These are phyloP conservation scores for Phytophthora constricta DNA, from an alignment of 352 stramenopile genomes.

Conservation along the genomic window DNA sequence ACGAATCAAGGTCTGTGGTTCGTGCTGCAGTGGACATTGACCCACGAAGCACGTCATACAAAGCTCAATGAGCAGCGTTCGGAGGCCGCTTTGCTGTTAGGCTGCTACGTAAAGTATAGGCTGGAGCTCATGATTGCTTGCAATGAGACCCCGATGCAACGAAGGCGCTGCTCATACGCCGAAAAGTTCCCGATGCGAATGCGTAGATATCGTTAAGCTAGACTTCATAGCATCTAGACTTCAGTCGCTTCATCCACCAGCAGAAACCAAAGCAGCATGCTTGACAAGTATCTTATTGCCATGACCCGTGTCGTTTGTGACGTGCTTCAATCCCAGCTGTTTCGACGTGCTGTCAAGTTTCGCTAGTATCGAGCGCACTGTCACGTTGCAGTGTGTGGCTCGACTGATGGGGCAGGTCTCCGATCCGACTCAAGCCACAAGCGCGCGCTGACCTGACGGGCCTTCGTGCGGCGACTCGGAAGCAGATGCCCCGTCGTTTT, in stretches of 20 bases:
- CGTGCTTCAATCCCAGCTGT: conserved; percentile 17
- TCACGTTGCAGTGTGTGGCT: not conserved
- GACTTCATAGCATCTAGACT: no score
- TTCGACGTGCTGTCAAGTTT: conserved; percentile 21
- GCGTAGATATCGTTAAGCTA: no score
- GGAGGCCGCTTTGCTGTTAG: conserved; percentile 1
- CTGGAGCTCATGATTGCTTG: not conserved
- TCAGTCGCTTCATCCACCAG: no score
- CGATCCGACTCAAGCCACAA: conserved; percentile 1
- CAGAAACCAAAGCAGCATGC: no score
- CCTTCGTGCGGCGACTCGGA: not conserved
- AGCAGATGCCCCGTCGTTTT: not conserved
- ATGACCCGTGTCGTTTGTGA: no score
- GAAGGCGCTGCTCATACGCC: not conserved
- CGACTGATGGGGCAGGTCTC: not conserved
- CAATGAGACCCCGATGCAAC: not conserved
- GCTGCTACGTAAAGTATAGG: not conserved
- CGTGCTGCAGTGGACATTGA: not conserved
- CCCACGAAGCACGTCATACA: no score
- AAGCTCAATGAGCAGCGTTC: no score
- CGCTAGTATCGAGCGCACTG: conserved; percentile 3
- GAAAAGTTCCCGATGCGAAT: no score
- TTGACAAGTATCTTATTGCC: no score
- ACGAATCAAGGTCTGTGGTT: not conserved
- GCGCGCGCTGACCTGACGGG: not conserved